phyloP scores from a whole-genome alignment of 2,329 filamentous ascomycete genomes.

The Didymella sp. region DNA sequence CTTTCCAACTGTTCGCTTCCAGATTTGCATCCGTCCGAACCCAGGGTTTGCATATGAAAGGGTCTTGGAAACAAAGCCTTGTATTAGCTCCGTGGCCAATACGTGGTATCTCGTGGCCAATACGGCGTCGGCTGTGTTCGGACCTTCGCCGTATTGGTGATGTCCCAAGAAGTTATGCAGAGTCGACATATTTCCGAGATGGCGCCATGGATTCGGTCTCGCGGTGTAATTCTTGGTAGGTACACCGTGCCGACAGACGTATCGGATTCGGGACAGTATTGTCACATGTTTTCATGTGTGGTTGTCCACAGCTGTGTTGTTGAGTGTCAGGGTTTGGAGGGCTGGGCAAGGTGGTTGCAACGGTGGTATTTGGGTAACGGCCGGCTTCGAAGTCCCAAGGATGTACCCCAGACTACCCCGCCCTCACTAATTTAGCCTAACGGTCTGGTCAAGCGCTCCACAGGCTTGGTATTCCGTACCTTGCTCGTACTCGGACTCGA shows the following conservation, averaged over 20 bases:
- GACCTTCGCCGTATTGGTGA: neutral
- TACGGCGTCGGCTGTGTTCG: neutral
- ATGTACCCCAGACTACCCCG: constrained; percentile 7
- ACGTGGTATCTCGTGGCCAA: neutral
- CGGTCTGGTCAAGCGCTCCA: neutral
- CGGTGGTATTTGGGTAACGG: neutral
- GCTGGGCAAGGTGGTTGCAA: neutral
- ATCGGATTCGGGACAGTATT: neutral
- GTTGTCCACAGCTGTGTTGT: neutral
- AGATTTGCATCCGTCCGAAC: neutral
- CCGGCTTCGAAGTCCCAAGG: neutral
- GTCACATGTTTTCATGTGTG: neutral
- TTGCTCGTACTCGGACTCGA: neutral
- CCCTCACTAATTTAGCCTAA: neutral
- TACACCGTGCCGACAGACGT: neutral
- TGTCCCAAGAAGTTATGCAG: neutral
- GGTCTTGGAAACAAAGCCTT: neutral
- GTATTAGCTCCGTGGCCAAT: neutral
- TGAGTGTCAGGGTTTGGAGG: neutral
- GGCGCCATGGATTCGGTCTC: neutral
- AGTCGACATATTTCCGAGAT: constrained; percentile 9
- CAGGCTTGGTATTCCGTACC: neutral
- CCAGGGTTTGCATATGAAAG: neutral
- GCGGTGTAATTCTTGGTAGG: neutral
- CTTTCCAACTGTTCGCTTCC: neutral